Percentiles rank a stretch among this genome's conserved stretches.
Conservation (phyloP, 371 early-diverging fungal genomes). For the Scutellospora calospora region DNA sequence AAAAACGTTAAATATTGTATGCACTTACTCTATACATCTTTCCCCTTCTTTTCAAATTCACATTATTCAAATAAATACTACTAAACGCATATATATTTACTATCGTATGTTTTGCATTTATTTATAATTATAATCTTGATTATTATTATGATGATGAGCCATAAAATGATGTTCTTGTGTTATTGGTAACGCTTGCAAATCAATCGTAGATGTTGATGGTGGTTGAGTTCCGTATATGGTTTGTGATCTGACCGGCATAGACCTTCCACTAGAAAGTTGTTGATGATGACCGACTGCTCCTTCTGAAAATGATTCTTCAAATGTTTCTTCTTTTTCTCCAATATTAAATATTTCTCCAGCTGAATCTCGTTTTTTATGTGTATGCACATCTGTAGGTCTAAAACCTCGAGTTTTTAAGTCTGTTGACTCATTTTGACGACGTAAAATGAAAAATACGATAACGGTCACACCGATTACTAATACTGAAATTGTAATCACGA, state of each 20-base stretch:
- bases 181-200: not conserved
- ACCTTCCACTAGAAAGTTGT: not conserved
- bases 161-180: constrained; percentile 22
- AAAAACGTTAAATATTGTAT: no score
- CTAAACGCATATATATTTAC: no score
- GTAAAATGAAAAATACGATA: not conserved
- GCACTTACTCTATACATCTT: no score
- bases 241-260: not conserved
- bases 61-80: no score
- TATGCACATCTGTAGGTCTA: not conserved
- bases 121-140: not conserved
- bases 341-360: not conserved
- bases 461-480: not conserved
- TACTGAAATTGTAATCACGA: not conserved
- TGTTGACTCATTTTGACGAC: not conserved
- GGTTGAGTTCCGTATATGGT: constrained; percentile 5
- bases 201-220: not conserved
- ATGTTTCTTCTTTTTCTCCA: not conserved
- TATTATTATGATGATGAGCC: not conserved
- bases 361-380: not conserved
- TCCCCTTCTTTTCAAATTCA: no score
- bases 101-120: no score
- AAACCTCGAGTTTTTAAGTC: not conserved
- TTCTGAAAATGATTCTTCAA: constrained; percentile 4
- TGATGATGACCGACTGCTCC: not conserved